Conservation (phyloP, 163 green algal species). For the Chloromonas sp. region DNA sequence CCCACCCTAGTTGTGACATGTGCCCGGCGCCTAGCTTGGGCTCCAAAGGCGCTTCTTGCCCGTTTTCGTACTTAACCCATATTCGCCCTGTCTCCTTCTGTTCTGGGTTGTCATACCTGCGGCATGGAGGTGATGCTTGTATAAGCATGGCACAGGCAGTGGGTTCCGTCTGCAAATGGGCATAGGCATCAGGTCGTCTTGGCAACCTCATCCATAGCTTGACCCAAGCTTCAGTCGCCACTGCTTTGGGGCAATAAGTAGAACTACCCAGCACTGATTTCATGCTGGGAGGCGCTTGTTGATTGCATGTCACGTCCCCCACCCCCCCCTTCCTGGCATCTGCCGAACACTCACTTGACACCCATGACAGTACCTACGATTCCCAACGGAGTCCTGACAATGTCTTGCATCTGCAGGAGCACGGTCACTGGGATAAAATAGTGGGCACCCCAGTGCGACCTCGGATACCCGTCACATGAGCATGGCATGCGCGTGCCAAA, state of each 20-base stretch:
- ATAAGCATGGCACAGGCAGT: too few relatives aligned
- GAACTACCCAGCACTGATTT: background rate
- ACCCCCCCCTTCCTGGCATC: background rate
- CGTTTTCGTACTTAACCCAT: constrained; percentile 43
- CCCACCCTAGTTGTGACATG: constrained; percentile 34
- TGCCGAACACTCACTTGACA: constrained; percentile 32
- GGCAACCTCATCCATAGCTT: too few relatives aligned
- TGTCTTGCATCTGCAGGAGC: constrained; percentile 20
- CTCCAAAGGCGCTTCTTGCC: constrained; percentile 38
- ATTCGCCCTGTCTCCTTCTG: constrained; percentile 32
- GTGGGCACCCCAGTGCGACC: background rate
- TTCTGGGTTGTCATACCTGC: constrained; percentile 38
- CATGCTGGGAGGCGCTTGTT: background rate
- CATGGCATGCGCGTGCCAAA: background rate
- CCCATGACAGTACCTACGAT: constrained; percentile 35
- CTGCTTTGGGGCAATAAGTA: too few relatives aligned
- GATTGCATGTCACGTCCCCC: background rate
- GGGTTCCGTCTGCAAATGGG: too few relatives aligned
- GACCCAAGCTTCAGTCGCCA: too few relatives aligned
- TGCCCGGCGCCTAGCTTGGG: constrained; percentile 34
- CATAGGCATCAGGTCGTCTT: too few relatives aligned
- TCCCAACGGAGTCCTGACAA: constrained; percentile 33
- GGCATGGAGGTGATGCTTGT: too few relatives aligned
- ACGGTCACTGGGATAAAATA: background rate
- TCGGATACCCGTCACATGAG: background rate